A percentile compares a stretch with the other conserved stretches of the same genome.
Conservation (phyloP, 129 eudicot genomes). For the Logfia minima region DNA sequence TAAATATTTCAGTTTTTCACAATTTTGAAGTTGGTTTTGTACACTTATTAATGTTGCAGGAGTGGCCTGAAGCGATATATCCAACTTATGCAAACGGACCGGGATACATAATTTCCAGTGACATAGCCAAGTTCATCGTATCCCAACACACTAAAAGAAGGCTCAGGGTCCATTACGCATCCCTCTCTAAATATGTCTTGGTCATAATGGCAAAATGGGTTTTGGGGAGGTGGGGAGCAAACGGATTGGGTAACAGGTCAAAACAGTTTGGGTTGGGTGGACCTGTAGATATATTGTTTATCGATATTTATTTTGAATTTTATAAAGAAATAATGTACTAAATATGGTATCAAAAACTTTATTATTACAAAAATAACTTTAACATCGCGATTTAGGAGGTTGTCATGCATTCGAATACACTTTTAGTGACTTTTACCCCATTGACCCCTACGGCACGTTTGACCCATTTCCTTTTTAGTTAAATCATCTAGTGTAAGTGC, state of each 20-base stretch:
- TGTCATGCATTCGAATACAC: background rate
- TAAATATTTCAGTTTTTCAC: background rate
- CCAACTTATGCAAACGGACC: slow-evolving; percentile 98
- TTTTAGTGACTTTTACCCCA: background rate
- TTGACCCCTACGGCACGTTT: background rate
- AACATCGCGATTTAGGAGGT: background rate
- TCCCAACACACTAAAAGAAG: slow-evolving; percentile 57
- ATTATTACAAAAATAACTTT: background rate
- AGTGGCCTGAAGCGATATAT: slow-evolving; percentile 87
- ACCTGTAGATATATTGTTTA: background rate
- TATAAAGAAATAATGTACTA: background rate
- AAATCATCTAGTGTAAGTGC: background rate
- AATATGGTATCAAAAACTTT: background rate
- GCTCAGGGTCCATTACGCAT: slow-evolving; percentile 57
- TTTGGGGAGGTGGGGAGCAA: background rate
- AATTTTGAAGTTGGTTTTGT: slow-evolving; percentile 4
- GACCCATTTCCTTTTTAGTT: background rate
- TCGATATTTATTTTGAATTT: background rate
- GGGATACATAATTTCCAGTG: slow-evolving; percentile 73
- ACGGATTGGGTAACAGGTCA: background rate
- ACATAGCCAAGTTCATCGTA: slow-evolving; percentile 67
- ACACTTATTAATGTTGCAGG: slow-evolving; percentile 51
- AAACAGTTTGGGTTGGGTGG: slow-evolving; percentile 7
- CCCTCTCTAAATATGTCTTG: background rate
- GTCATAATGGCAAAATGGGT: slow-evolving; percentile 4